phyloP scores from a whole-genome alignment of 148 eudicot species.

The Rhododendron ovatum region DNA sequence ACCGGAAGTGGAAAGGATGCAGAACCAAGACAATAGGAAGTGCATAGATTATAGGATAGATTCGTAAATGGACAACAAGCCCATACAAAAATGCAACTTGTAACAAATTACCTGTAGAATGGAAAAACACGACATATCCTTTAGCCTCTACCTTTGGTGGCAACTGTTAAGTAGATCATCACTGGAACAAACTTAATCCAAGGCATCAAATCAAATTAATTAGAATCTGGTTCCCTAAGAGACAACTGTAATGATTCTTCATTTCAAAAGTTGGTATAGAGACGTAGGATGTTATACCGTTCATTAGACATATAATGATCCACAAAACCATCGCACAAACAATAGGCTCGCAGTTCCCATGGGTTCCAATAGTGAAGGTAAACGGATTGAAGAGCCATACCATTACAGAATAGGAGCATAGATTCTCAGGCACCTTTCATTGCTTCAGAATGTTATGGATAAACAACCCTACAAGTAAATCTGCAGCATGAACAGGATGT shows the following conservation, averaged over 20 bases:
- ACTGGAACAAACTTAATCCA: background rate
- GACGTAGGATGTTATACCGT: slow-evolving; percentile 40
- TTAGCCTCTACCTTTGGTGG: background rate
- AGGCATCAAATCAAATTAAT: background rate
- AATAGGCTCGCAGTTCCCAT: slow-evolving; percentile 96
- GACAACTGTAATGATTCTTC: background rate
- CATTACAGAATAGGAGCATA: slow-evolving; percentile 49
- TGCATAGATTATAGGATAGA: slow-evolving; percentile 89
- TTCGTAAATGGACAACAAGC: slow-evolving; percentile 85
- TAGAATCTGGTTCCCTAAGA: background rate
- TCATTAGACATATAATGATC: slow-evolving; percentile 84
- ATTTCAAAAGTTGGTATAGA: background rate
- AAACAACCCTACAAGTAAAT: slow-evolving; percentile 71
- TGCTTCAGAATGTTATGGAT: slow-evolving; percentile 74
- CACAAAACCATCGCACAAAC: slow-evolving; percentile 84
- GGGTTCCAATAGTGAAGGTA: slow-evolving; percentile 98
- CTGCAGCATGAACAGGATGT: slow-evolving; percentile 29
- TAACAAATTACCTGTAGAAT: slow-evolving; percentile 43
- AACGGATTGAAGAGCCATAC: slow-evolving; percentile 96
- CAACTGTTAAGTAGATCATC: background rate
- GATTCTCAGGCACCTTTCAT: slow-evolving; percentile 75
- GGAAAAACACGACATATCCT: background rate
- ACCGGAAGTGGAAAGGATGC: slow-evolving; percentile 51
- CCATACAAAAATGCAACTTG: slow-evolving; percentile 97
- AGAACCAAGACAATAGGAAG: slow-evolving; percentile 72